These are phyloP conservation scores for Helianthus annuus DNA, from an alignment of 129 eudicot species.

Conservation along the genomic window HanXRQr2.0-SUNRISE NC_035435.2:167578732-167579231, in stretches of 20 bases:
- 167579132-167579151: slow-evolving; percentile 57
- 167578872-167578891: slow-evolving; percentile 41
- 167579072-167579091: slow-evolving; percentile 86
- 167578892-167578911: slow-evolving; percentile 19
- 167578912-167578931: slow-evolving; percentile 46
- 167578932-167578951: slow-evolving; percentile 40
- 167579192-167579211: slow-evolving; percentile 51
- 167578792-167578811: background rate
- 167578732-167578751: background rate
- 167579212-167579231: slow-evolving; percentile 81
- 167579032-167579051: slow-evolving; percentile 59
- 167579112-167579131: slow-evolving; percentile 58
- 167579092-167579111: slow-evolving; percentile 36
- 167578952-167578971: slow-evolving; percentile 40
- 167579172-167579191: slow-evolving; percentile 67
- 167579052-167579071: slow-evolving; percentile 69
- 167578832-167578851: background rate
- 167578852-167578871: slow-evolving; percentile 47
- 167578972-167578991: slow-evolving; percentile 26
- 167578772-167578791: no score
- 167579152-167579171: slow-evolving; percentile 64
- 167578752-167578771: no score
- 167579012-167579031: slow-evolving; percentile 62
- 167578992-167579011: slow-evolving; percentile 62
- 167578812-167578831: slow-evolving; percentile 15